A percentile compares a stretch with the other conserved stretches of the same genome.
Conservation (phyloP, 495 filamentous ascomycete species). For the Apiosordaria backusii region DNA sequence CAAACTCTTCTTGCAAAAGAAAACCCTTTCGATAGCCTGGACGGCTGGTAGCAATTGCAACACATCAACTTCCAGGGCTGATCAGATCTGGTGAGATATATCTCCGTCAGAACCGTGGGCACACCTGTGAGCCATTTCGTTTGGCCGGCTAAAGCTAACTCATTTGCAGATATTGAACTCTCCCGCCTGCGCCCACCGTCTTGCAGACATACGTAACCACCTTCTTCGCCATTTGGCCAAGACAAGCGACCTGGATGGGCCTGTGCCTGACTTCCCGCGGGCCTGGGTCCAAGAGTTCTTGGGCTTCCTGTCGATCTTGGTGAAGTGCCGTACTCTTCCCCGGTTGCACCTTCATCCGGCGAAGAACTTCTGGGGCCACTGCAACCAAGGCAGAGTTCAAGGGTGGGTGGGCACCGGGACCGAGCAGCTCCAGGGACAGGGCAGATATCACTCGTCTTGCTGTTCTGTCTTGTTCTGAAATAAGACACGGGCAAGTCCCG, state of each 20-base stretch:
- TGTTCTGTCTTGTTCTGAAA: not conserved
- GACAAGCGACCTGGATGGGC: not conserved
- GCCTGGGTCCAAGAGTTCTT: not conserved
- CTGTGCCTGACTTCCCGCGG: not conserved
- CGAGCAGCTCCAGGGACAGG: not conserved
- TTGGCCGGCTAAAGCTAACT: constrained; percentile 1
- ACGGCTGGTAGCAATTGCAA: not conserved
- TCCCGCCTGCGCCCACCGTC: not conserved
- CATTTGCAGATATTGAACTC: constrained; percentile 5
- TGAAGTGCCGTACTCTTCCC: not conserved
- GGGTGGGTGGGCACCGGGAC: not conserved
- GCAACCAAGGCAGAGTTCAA: not conserved
- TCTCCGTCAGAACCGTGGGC: not conserved
- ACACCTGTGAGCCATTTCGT: not conserved
- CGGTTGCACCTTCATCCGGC: not conserved
- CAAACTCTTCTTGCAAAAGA: not conserved
- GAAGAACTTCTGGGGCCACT: not conserved
- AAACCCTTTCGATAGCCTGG: not conserved
- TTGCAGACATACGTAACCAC: constrained; percentile 2
- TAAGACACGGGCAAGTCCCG: not conserved
- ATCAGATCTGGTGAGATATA: not conserved
- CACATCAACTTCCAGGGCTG: not conserved
- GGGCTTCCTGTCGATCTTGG: not conserved
- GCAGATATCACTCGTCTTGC: not conserved
- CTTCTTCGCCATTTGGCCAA: not conserved